phyloP scores from a whole-genome alignment of 805 yeast genomes.

The baker's yeast (Saccharomyces cerevisiae) region DNA sequence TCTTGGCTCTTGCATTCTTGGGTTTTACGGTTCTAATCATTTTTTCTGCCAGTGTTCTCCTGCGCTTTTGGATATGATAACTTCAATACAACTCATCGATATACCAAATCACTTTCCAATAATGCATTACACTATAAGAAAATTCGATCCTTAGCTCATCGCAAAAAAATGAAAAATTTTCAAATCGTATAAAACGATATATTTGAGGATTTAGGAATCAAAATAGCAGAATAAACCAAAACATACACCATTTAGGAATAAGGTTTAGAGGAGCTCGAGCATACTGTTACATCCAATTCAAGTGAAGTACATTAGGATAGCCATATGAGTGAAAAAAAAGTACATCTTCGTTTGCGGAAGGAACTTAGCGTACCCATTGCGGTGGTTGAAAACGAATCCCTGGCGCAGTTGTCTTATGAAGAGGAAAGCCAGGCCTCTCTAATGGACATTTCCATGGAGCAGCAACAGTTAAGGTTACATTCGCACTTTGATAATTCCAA shows the following conservation, averaged over 20 bases:
- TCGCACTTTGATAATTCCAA: constrained; percentile 8
- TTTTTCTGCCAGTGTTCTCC: not conserved
- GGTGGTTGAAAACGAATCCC: constrained; percentile 13
- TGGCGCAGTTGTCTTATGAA: not conserved
- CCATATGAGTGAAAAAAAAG: not conserved
- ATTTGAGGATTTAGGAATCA: not conserved
- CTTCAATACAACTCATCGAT: not conserved
- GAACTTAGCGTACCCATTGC: constrained; percentile 28
- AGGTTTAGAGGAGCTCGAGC: not conserved
- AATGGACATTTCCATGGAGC: constrained; percentile 7
- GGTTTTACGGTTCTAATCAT: constrained; percentile 57
- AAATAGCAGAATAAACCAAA: not conserved
- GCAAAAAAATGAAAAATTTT: not conserved
- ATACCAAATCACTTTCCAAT: not conserved
- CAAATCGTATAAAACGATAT: not conserved
- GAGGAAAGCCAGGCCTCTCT: constrained; percentile 3
- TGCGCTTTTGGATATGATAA: not conserved
- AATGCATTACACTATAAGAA: not conserved
- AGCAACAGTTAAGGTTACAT: constrained; percentile 1
- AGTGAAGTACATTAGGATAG: not conserved
- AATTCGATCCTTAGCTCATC: not conserved
- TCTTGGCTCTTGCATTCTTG: constrained; percentile 88
- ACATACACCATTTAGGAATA: not conserved
- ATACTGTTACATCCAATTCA: not conserved
- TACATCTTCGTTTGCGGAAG: constrained; percentile 22